phyloP scores from a whole-genome alignment of 1,139 yeast species.

The Spathaspora sp. region DNA sequence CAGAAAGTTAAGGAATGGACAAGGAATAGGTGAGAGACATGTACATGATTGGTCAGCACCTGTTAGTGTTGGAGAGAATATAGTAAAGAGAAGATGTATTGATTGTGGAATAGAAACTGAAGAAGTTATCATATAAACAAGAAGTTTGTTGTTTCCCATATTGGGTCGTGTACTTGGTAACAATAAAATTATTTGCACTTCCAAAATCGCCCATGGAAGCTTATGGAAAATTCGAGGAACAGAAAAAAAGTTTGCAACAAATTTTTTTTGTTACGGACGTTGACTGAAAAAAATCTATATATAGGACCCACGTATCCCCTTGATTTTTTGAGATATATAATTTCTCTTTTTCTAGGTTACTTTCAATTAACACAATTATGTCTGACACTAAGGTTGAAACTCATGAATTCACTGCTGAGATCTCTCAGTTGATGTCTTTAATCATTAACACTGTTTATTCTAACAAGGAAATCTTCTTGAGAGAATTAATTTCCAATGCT shows the following conservation, averaged over 20 bases:
- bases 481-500: constrained; percentile 98
- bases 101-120: constrained; percentile 87
- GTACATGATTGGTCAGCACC: constrained; percentile 75
- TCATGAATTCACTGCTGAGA: constrained; percentile 99
- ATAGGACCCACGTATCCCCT: not conserved
- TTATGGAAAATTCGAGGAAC: constrained; percentile 30
- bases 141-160: not conserved
- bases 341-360: not conserved
- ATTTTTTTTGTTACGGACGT: constrained; percentile 1
- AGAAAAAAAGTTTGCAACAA: constrained; percentile 1
- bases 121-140: constrained; percentile 40
- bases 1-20: constrained; percentile 60
- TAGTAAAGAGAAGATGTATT: constrained; percentile 63
- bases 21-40: constrained; percentile 54
- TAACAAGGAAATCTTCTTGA: constrained; percentile 97
- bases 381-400: constrained; percentile 68
- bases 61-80: constrained; percentile 37
- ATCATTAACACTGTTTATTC: constrained; percentile 99
- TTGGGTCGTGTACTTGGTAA: not conserved
- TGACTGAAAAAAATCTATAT: not conserved
- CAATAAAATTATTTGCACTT: not conserved
- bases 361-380: constrained; percentile 31
- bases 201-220: constrained; percentile 24
- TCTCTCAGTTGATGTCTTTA: constrained; percentile 99
- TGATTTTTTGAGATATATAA: not conserved